Evolutionary conservation across 2,329 filamentous ascomycete genomes (phyloP), one percentile per base, ranked within the genome.

Genomic region (Cladophialophora psammophila): DNA sequence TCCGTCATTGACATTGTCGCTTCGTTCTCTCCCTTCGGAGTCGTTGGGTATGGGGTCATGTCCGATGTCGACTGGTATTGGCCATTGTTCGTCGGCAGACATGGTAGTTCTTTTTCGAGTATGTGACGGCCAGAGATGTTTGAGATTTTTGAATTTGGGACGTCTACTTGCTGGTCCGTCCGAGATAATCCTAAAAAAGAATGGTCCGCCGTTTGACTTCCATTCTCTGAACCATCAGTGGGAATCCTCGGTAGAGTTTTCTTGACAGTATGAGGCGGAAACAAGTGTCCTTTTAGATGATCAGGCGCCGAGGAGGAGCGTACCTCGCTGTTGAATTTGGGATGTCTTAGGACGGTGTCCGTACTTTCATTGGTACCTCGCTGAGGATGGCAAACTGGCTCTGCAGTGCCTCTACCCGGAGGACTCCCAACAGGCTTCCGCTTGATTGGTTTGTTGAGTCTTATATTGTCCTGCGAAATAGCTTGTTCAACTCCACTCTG

Each of bases 161-260:
- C 42, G 59, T 42, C 48, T 7, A 42, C 50, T 60, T 38, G 40
- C 52, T 40, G 54, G 59, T 57, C 50, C 26, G 36, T 65, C 64
- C 60, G 34, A 20, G 55, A 45, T 56, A 58, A 45, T 52, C 66
- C 74, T 75, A 76, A 75, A 76, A 75, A 76, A 75, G 70, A 59
- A 20, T 63, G 60, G 18, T 65, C 66, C 34, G 26, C 52, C 20
- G 9, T 32, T 54, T 61, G 50, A 53, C 58, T 31, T 48, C 34
- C 20, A n/a, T 52, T 18, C 34, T 55, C n/a, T 42, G 42, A 55
- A 69, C 61, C 34, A 66, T 60, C 38, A 72, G 67, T n/a, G 71
- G 71, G 26, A 63, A 69, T 20, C 72, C 72, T 78, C 12, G 74
- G 77, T 12, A 76, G 74, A 38, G 75, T 74, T 65, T 77, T 76